phyloP scores from a whole-genome alignment of 164 flowering plant species.

The Vitis cinerea region DNA sequence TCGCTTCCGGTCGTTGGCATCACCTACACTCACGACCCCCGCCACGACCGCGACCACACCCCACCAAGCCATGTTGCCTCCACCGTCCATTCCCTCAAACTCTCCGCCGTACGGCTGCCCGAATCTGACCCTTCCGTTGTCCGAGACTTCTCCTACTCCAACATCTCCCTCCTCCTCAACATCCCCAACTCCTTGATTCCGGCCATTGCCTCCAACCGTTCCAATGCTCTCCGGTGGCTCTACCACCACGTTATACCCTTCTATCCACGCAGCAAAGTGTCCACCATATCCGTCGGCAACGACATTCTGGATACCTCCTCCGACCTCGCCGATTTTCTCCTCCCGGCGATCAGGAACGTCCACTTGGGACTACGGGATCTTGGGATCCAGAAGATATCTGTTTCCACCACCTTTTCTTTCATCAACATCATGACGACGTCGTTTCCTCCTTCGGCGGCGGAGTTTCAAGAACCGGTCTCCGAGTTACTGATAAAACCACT shows the following conservation, averaged over 20 bases:
- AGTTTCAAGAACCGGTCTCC: constrained; percentile 42
- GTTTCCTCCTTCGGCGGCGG: constrained; percentile 76
- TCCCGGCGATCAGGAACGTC: constrained; percentile 65
- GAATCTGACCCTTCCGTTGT: constrained; percentile 46
- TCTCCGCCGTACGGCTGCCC: constrained; percentile 46
- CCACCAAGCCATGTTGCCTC: constrained; percentile 28
- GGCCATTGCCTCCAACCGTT: constrained; percentile 58
- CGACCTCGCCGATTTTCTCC: constrained; percentile 31
- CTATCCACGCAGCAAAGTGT: constrained; percentile 64
- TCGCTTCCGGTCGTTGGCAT: constrained; percentile 30
- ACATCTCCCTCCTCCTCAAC: constrained; percentile 62
- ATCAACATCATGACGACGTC: constrained; percentile 40
- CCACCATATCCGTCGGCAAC: constrained; percentile 69
- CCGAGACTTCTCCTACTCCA: constrained; percentile 68
- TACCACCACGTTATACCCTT: constrained; percentile 63
- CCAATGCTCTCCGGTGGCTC: constrained; percentile 61
- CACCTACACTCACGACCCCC: constrained; percentile 25
- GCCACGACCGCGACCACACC: constrained; percentile 11
- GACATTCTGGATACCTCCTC: constrained; percentile 29
- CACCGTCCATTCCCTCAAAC: constrained; percentile 25
- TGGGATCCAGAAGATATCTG: constrained; percentile 54
- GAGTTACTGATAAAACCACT: constrained; percentile 46
- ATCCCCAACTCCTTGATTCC: constrained; percentile 64
- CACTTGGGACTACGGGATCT: constrained; percentile 43
- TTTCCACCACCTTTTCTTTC: constrained; percentile 80